A percentile compares a stretch with the other conserved stretches of the same genome.
These are phyloP conservation scores for Vanderwaltozyma polyspora DNA, from an alignment of 805 yeast species.

Conservation along the genomic window DNA sequence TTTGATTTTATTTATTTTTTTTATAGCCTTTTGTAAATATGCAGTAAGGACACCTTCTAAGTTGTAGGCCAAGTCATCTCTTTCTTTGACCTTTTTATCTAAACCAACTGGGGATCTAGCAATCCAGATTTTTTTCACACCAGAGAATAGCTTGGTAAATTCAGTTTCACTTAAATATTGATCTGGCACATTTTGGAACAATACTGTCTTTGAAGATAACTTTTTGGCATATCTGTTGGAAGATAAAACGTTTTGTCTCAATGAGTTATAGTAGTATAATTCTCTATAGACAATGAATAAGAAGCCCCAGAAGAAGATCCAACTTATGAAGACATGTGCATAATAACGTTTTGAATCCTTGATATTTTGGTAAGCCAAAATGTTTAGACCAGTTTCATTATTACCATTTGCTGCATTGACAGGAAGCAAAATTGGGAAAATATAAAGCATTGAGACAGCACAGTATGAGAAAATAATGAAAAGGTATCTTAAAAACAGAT, in stretches of 20 bases:
- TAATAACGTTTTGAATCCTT: constrained; percentile 50
- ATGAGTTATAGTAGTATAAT: constrained; percentile 60
- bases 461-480: constrained; percentile 43
- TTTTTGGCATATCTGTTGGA: constrained; percentile 71
- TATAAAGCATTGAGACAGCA: constrained; percentile 41
- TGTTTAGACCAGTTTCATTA: constrained; percentile 57
- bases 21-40: constrained; percentile 51
- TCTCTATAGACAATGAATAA: constrained; percentile 75
- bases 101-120: constrained; percentile 52
- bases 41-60: constrained; percentile 59
- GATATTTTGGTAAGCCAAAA: constrained; percentile 69
- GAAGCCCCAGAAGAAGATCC: constrained; percentile 64
- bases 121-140: constrained; percentile 74
- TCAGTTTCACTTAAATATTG: constrained; percentile 61
- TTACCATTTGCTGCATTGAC: constrained; percentile 64
- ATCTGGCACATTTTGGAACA: constrained; percentile 76
- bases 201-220: constrained; percentile 67
- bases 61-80: constrained; percentile 47
- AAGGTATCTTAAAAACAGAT: constrained; percentile 74
- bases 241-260: constrained; percentile 67
- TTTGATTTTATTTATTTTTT: constrained; percentile 52
- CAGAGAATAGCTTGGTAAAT: constrained; percentile 64
- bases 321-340: constrained; percentile 75
- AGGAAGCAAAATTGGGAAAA: constrained; percentile 68
- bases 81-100: constrained; percentile 41